phyloP scores from a whole-genome alignment of 345 rosid genomes.

The Pistacia integerrima region DNA sequence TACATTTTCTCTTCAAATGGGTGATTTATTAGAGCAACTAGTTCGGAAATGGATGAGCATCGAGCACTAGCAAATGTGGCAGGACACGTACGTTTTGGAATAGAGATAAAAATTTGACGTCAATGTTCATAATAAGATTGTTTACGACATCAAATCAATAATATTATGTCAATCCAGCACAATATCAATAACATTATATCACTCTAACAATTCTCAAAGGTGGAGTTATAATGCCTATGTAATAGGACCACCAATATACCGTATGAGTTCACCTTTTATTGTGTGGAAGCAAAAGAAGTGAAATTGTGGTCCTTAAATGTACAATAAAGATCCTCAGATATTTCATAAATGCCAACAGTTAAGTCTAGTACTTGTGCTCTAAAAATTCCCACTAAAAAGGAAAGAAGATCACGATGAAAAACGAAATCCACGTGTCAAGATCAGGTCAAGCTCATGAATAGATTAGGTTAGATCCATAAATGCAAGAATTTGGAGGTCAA shows the following conservation, averaged over 20 bases:
- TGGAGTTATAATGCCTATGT: too few relatives aligned
- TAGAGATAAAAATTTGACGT: neutral
- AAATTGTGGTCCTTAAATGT: conserved; percentile 5
- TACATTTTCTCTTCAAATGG: neutral
- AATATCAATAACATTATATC: too few relatives aligned
- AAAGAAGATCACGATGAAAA: neutral
- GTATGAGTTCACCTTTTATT: too few relatives aligned
- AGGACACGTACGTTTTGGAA: neutral
- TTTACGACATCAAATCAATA: too few relatives aligned
- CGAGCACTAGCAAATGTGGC: neutral
- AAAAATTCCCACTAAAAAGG: neutral
- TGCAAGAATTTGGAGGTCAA: conserved; percentile 17
- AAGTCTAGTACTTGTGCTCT: neutral
- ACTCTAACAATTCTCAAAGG: too few relatives aligned
- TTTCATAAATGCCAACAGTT: conserved; percentile 10
- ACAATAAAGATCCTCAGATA: neutral
- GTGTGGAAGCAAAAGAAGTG: neutral
- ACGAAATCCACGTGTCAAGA: conserved; percentile 14
- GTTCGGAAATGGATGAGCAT: neutral
- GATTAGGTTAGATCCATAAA: conserved; percentile 15
- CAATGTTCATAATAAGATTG: neutral
- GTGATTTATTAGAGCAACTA: neutral
- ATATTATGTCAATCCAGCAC: too few relatives aligned
- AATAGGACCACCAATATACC: too few relatives aligned
- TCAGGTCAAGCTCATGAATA: conserved; percentile 23